Conservation (phyloP, 495 filamentous ascomycete genomes). For the Amniculicola lignicola region DNA sequence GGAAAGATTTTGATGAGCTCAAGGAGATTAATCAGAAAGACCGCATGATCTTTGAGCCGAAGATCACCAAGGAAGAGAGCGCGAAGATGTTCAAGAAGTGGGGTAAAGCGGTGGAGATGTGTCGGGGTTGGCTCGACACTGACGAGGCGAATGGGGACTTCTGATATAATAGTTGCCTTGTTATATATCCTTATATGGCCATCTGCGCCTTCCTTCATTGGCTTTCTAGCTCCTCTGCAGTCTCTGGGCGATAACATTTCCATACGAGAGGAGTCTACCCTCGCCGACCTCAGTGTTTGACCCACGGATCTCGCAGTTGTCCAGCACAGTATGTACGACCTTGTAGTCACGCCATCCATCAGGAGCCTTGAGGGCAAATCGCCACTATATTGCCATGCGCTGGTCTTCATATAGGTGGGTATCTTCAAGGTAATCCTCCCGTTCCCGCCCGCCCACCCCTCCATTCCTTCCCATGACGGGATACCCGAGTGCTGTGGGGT, state of each 20-base stretch:
- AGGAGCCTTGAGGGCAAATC: no score
- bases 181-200: slow-evolving; percentile 26
- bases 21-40: slow-evolving; percentile 72
- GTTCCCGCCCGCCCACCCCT: no score
- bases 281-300: slow-evolving; percentile 13
- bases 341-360: no score
- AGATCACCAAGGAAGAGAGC: slow-evolving; percentile 59
- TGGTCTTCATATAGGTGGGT: no score
- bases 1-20: slow-evolving; percentile 76
- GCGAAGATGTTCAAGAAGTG: slow-evolving; percentile 72
- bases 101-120: slow-evolving; percentile 87
- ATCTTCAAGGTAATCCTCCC: no score
- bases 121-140: slow-evolving; percentile 71
- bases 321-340: no score
- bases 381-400: no score
- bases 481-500: no score
- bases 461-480: no score
- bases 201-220: slow-evolving; percentile 22
- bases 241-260: neutral
- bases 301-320: no score
- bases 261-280: neutral
- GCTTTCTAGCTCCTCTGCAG: neutral
- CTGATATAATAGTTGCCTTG: slow-evolving; percentile 29
- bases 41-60: slow-evolving; percentile 69
- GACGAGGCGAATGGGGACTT: slow-evolving; percentile 45